Percentiles rank a stretch among this genome's conserved stretches.
These are phyloP conservation scores for Pseudodiploospora longispora DNA, from an alignment of 2,329 filamentous ascomycete genomes.

Conservation along the genomic window DNA sequence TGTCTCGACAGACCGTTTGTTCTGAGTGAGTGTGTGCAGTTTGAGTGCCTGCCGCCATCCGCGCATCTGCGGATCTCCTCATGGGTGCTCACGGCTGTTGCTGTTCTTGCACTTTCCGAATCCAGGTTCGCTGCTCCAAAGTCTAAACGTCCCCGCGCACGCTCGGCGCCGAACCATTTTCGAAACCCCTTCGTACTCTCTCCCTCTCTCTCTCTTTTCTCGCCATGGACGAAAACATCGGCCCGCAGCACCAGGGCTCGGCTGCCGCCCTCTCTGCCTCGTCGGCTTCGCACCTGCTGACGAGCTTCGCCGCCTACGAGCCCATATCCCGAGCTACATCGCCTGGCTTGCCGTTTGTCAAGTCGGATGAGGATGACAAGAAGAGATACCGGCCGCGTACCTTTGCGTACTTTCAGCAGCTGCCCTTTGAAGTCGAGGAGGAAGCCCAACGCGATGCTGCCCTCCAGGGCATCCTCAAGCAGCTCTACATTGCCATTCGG, in stretches of 20 bases:
- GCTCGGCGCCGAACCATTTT: not conserved
- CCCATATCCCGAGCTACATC: constrained; percentile 81
- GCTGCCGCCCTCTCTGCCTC: constrained; percentile 23
- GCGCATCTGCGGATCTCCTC: constrained; percentile 3
- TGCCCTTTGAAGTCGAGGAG: constrained; percentile 84
- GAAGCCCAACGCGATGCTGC: constrained; percentile 69
- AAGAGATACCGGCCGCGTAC: constrained; percentile 76
- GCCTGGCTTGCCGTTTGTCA: constrained; percentile 56
- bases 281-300: constrained; percentile 22
- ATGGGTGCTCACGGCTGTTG: constrained; percentile 7
- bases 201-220: not conserved
- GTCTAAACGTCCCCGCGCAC: too few species aligned
- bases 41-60: too few species aligned
- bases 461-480: constrained; percentile 79
- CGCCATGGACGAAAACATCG: constrained; percentile 32
- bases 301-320: constrained; percentile 43
- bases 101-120: constrained; percentile 1
- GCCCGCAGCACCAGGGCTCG: constrained; percentile 23
- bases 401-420: constrained; percentile 83
- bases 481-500: constrained; percentile 85
- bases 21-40: too few species aligned
- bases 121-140: constrained; percentile 3
- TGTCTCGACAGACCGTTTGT: too few species aligned
- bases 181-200: not conserved
- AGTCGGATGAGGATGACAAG: constrained; percentile 43